Conservation (phyloP, 148 eudicot genomes). For the Cornus florida region DNA sequence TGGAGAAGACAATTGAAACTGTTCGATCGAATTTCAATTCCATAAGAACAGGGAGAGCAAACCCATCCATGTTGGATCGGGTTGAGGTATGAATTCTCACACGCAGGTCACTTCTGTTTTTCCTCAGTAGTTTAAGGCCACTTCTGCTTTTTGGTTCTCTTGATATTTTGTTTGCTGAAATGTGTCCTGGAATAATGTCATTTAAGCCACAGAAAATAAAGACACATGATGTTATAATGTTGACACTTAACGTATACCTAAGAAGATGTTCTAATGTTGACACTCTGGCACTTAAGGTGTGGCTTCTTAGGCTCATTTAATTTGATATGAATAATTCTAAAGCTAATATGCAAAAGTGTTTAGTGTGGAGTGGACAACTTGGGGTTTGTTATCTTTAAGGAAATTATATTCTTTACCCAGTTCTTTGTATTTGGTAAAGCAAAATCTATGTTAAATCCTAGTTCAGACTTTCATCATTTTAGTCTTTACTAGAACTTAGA, state of each 20-base stretch:
- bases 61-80: constrained; percentile 84
- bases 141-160: background rate
- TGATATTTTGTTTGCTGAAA: background rate
- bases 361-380: background rate
- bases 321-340: background rate
- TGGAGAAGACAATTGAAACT: constrained; percentile 92
- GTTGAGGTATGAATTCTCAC: constrained; percentile 52
- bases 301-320: background rate
- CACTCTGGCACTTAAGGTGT: too few species aligned
- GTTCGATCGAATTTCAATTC: constrained; percentile 71
- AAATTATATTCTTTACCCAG: background rate
- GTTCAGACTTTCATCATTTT: background rate
- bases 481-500: background rate
- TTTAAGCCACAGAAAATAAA: background rate
- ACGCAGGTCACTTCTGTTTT: background rate
- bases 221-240: background rate
- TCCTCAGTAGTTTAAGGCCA: too few species aligned
- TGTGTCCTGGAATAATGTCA: background rate
- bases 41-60: constrained; percentile 83
- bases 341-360: background rate
- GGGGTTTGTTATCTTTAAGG: background rate
- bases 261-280: background rate
- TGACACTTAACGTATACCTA: too few species aligned
- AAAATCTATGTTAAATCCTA: background rate
- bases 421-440: background rate